Conservation (phyloP, 1,139 yeast genomes). For the Pichia terricola region DNA sequence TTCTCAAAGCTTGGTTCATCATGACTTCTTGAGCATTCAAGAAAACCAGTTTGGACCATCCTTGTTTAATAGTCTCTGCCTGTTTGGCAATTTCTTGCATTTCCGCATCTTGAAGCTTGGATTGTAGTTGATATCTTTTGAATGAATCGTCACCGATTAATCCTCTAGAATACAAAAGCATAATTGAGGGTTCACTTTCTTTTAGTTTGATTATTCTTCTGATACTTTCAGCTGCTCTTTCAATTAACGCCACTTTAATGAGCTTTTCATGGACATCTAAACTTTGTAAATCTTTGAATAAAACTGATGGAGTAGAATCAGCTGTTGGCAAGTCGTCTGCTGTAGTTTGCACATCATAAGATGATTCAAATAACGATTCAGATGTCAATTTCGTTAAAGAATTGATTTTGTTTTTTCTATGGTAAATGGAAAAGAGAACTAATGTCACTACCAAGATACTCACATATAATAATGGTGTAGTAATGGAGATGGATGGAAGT, state of each 20-base stretch:
- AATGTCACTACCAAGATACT: conserved; percentile 63
- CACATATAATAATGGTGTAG: conserved; percentile 77
- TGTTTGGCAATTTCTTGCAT: conserved; percentile 69
- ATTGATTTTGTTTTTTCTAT: conserved; percentile 44
- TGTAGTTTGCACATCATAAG: no score
- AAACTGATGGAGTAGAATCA: conserved; percentile 12
- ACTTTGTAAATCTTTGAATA: conserved; percentile 9
- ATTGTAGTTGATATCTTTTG: conserved; percentile 71
- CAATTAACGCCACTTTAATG: conserved; percentile 72
- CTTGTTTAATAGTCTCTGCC: conserved; percentile 63
- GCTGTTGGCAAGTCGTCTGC: conserved; percentile 6
- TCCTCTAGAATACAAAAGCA: conserved; percentile 73
- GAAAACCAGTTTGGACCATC: conserved; percentile 73
- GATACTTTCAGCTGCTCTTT: conserved; percentile 66
- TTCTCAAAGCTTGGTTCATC: conserved; percentile 81
- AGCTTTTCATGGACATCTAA: conserved; percentile 52
- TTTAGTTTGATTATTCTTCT: conserved; percentile 62
- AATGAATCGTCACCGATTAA: conserved; percentile 83
- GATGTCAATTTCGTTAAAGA: conserved; percentile 35
- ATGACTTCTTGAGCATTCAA: conserved; percentile 83
- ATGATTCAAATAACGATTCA: conserved; percentile 14
- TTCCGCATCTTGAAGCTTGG: conserved; percentile 72
- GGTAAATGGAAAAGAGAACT: conserved; percentile 60
- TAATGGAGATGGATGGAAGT: conserved; percentile 46
- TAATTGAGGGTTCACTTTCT: conserved; percentile 60